Evolutionary conservation across 2,329 filamentous ascomycete species (phyloP).

Genomic region (Aspergillus costaricaensis): DNA sequence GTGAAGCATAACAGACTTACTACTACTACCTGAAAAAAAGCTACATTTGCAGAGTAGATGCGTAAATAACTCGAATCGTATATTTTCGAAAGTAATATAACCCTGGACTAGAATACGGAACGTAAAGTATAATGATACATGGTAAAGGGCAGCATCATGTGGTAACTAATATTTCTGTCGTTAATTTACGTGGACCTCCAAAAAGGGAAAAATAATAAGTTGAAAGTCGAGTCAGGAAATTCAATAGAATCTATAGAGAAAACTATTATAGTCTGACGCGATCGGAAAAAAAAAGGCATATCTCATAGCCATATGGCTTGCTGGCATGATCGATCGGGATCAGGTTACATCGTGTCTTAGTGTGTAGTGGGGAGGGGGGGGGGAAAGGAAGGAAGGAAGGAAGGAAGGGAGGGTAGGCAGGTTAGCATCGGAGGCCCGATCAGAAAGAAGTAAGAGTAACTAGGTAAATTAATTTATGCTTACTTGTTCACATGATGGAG

Average conservation of each 20-base stretch:
- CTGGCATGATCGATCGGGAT: conserved; percentile 11
- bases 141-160: too few species aligned
- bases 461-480: neutral
- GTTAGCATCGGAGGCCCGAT: neutral
- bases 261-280: conserved; percentile 4
- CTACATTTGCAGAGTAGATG: too few species aligned
- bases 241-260: neutral
- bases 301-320: conserved; percentile 10
- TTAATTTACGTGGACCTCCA: too few species aligned
- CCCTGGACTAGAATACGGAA: too few species aligned
- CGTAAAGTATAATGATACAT: too few species aligned
- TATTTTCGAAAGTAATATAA: too few species aligned
- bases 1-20: too few species aligned
- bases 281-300: neutral
- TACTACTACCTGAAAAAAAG: too few species aligned
- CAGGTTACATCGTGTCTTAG: conserved; percentile 10
- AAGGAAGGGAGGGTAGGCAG: neutral
- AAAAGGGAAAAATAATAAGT: too few species aligned
- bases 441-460: neutral
- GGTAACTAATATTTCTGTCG: too few species aligned
- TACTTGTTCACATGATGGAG: conserved; percentile 2
- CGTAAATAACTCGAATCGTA: too few species aligned
- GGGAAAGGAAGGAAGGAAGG: neutral
- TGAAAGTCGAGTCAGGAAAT: neutral
- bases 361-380: conserved; percentile 1